phyloP scores from a whole-genome alignment of 2,329 filamentous ascomycete species.

The Lachnellula subtilissima region DNA sequence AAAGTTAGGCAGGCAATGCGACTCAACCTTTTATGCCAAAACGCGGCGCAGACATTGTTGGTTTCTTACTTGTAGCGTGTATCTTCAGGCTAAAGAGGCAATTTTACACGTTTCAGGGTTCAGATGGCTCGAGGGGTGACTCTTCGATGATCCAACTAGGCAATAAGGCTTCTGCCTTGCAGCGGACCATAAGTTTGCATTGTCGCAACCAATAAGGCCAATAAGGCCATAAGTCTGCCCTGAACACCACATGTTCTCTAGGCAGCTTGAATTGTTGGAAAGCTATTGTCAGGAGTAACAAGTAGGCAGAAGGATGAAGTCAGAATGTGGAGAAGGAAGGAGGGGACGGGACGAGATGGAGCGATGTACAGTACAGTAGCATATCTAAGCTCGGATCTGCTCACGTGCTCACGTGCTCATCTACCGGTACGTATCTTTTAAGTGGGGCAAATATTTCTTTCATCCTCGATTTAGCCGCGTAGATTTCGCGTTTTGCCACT shows the following conservation, averaged over 20 bases:
- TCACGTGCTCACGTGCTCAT: not conserved
- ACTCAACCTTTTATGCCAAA: too few relatives aligned
- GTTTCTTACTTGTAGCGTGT: not conserved
- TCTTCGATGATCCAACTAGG: not conserved
- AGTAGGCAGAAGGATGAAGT: not conserved
- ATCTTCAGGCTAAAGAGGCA: not conserved
- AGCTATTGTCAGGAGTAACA: not conserved
- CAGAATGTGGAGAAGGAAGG: not conserved
- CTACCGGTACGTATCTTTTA: not conserved
- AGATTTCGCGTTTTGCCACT: not conserved
- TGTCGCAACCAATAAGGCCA: not conserved
- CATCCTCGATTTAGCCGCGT: not conserved
- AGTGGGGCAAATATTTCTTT: too few relatives aligned
- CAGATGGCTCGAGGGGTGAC: not conserved
- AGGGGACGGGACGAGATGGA: too few relatives aligned
- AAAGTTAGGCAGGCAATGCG: too few relatives aligned
- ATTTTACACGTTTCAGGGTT: not conserved
- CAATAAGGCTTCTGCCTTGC: not conserved
- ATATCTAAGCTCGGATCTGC: not conserved
- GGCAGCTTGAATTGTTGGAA: not conserved
- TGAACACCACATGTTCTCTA: too few relatives aligned
- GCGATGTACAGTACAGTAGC: too few relatives aligned
- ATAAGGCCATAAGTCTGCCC: not conserved
- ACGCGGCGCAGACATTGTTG: too few relatives aligned
- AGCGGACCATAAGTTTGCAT: not conserved